These are phyloP conservation scores for Pichia sp. DNA, from an alignment of 1,139 yeast species.

Conservation along the genomic window DNA sequence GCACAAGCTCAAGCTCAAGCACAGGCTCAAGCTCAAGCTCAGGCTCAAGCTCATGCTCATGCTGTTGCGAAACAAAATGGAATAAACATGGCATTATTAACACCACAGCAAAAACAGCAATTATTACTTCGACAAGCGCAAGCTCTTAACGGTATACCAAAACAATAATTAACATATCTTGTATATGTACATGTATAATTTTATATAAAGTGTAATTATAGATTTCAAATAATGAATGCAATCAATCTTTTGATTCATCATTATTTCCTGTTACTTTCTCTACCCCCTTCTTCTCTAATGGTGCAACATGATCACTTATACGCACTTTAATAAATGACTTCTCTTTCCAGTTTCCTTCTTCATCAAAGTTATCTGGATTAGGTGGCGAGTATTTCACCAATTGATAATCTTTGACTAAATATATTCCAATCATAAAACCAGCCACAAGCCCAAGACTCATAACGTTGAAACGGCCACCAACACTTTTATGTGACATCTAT, in stretches of 20 bases:
- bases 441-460: constrained; percentile 23
- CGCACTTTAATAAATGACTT: constrained; percentile 26
- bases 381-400: constrained; percentile 31
- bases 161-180: too few relatives aligned
- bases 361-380: constrained; percentile 30
- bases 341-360: constrained; percentile 31
- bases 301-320: constrained; percentile 24
- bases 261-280: neutral
- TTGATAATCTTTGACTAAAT: constrained; percentile 29
- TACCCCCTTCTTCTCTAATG: constrained; percentile 24
- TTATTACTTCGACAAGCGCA: constrained; percentile 15
- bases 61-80: constrained; percentile 1
- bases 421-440: constrained; percentile 27
- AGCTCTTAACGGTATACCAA: neutral
- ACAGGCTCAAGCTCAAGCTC: neutral
- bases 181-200: too few relatives aligned
- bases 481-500: constrained; percentile 20
- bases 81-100: constrained; percentile 10
- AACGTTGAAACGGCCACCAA: constrained; percentile 27
- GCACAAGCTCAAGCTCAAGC: constrained; percentile 2
- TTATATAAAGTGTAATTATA: too few relatives aligned
- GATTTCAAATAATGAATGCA: too few relatives aligned
- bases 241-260: neutral
- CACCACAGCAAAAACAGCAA: constrained; percentile 21
- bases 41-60: neutral